These are phyloP conservation scores for Sesbania bispinosa DNA, from an alignment of 306 rosid species.

Conservation along the genomic window DNA sequence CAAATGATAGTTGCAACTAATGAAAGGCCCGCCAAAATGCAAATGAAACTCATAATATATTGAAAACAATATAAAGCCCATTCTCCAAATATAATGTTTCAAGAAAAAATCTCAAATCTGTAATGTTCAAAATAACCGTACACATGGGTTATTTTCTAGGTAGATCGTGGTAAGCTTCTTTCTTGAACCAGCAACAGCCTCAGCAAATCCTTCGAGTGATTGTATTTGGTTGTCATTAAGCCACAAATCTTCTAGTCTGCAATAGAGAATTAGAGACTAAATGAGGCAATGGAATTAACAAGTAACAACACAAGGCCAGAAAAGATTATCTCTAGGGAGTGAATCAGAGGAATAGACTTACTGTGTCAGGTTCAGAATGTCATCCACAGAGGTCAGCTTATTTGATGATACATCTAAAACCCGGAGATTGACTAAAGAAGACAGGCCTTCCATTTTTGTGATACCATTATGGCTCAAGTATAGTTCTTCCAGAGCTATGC, in stretches of 20 bases:
- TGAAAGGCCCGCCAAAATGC: not conserved
- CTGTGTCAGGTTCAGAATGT: slow-evolving; percentile 60
- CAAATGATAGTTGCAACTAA: not conserved
- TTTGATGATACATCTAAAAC: slow-evolving; percentile 91
- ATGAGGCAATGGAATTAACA: slow-evolving; percentile 19
- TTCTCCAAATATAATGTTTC: too few relatives aligned
- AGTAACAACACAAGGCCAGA: slow-evolving; percentile 12
- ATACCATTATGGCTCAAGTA: slow-evolving; percentile 97
- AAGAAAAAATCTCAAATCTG: too few relatives aligned
- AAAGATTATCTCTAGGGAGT: not conserved
- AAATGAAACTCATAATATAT: not conserved
- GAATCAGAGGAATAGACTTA: slow-evolving; percentile 26
- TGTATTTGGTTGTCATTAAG: slow-evolving; percentile 87
- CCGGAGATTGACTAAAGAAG: slow-evolving; percentile 72
- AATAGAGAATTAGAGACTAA: too few relatives aligned
- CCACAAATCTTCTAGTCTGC: slow-evolving; percentile 93
- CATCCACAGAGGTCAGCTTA: slow-evolving; percentile 66
- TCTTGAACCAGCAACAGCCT: slow-evolving; percentile 77
- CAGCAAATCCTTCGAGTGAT: slow-evolving; percentile 57
- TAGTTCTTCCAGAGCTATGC: slow-evolving; percentile 80
- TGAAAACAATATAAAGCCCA: not conserved
- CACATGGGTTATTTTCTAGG: slow-evolving; percentile 88
- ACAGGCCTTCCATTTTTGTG: slow-evolving; percentile 81
- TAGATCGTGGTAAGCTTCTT: slow-evolving; percentile 84
- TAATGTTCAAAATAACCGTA: slow-evolving; percentile 38